phyloP scores from a whole-genome alignment of 805 yeast species.

The Monosporozyma aerobia region DNA sequence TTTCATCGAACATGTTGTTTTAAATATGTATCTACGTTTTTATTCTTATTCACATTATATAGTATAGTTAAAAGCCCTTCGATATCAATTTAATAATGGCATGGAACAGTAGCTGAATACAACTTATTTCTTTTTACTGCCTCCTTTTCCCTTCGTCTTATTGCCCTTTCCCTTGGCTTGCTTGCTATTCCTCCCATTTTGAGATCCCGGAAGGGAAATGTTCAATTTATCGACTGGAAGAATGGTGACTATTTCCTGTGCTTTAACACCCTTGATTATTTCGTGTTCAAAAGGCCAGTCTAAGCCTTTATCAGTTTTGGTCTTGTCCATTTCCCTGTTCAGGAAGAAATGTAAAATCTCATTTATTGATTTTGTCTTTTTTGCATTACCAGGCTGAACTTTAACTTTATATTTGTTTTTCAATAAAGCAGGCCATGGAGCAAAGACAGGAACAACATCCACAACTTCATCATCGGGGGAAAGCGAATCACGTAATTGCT shows the following conservation, averaged over 20 bases:
- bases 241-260: slow-evolving; percentile 56
- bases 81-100: too few species aligned
- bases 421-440: slow-evolving; percentile 78
- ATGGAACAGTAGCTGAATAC: background rate
- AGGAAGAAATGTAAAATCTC: slow-evolving; percentile 57
- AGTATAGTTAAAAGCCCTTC: too few species aligned
- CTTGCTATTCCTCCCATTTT: slow-evolving; percentile 12
- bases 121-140: background rate
- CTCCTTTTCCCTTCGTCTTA: slow-evolving; percentile 1
- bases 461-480: slow-evolving; percentile 40
- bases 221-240: slow-evolving; percentile 68
- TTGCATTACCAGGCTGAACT: slow-evolving; percentile 64
- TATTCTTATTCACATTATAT: background rate
- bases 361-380: slow-evolving; percentile 77
- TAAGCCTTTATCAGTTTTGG: slow-evolving; percentile 36
- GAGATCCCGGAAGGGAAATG: slow-evolving; percentile 45
- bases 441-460: slow-evolving; percentile 77
- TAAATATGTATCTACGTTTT: too few species aligned
- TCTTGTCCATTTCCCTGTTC: slow-evolving; percentile 38
- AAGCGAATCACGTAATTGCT: slow-evolving; percentile 28
- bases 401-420: slow-evolving; percentile 76
- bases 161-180: background rate
- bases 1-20: too few species aligned
- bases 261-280: slow-evolving; percentile 45
- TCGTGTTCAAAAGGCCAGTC: slow-evolving; percentile 71